These are phyloP conservation scores for Verticillium klebahnii DNA, from an alignment of 2,329 filamentous ascomycete genomes.

Conservation along the genomic window DNA sequence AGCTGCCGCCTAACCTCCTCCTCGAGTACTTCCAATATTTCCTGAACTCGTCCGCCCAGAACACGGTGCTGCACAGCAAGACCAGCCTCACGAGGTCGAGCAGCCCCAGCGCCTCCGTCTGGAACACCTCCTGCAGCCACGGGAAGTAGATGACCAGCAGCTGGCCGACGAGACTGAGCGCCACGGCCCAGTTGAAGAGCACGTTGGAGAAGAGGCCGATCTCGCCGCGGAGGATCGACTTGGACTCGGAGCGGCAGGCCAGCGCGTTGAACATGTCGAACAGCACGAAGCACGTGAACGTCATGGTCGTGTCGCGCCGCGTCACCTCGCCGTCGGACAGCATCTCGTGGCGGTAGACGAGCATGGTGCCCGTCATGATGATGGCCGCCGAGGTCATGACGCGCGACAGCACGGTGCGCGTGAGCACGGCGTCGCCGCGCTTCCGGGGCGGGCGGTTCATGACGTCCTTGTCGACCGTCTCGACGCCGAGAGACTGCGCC, in stretches of 20 bases:
- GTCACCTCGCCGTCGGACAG: conserved; percentile 74
- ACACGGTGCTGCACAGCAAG: conserved; percentile 78
- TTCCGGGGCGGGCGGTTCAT: conserved; percentile 85
- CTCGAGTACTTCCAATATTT: conserved; percentile 69
- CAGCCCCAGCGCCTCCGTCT: conserved; percentile 79
- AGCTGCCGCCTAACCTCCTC: conserved; percentile 53
- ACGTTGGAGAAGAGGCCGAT: conserved; percentile 78
- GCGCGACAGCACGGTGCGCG: conserved; percentile 71
- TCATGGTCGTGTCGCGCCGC: conserved; percentile 96
- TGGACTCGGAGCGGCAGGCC: conserved; percentile 84
- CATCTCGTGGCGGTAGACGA: conserved; percentile 92
- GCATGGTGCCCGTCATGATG: conserved; percentile 89
- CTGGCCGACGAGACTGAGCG: conserved; percentile 79
- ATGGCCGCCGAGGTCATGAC: conserved; percentile 83
- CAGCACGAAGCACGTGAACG: conserved; percentile 96
- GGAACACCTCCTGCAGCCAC: conserved; percentile 89
- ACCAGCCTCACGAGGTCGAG: conserved; percentile 71
- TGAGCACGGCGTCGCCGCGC: conserved; percentile 87
- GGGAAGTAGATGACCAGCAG: conserved; percentile 91
- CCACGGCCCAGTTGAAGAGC: conserved; percentile 95
- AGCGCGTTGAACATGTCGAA: conserved; percentile 99
- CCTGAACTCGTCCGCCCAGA: conserved; percentile 88
- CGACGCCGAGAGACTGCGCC: conserved; percentile 93
- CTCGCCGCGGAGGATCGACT: conserved; percentile 84
- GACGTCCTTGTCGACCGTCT: conserved; percentile 88